A percentile compares a stretch with the other conserved stretches of the same genome.
phyloP scores from a whole-genome alignment of 352 stramenopile genomes.

The Pythium folliculosum region DNA sequence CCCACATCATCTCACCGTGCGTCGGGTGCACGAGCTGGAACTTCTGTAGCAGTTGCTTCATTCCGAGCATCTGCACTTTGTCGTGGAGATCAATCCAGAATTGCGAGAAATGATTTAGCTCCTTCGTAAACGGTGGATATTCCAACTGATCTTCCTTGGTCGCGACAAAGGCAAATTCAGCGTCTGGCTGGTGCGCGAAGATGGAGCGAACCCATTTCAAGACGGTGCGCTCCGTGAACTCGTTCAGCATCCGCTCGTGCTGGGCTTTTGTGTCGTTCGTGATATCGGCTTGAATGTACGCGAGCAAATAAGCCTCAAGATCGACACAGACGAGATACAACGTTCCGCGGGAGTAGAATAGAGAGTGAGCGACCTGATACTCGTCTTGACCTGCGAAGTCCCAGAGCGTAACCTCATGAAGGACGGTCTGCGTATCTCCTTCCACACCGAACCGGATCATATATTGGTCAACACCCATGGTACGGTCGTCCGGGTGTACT shows the following conservation, averaged over 20 bases:
- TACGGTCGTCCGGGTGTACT: neutral
- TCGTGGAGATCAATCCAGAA: slow-evolving; percentile 1
- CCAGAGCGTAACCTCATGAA: slow-evolving; percentile 15
- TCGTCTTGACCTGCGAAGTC: slow-evolving; percentile 20
- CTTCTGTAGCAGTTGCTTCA: slow-evolving; percentile 26
- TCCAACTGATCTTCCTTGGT: slow-evolving; percentile 17
- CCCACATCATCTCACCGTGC: slow-evolving; percentile 3
- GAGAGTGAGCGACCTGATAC: slow-evolving; percentile 19
- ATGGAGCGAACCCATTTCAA: slow-evolving; percentile 16
- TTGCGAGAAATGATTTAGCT: neutral
- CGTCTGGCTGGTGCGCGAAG: slow-evolving; percentile 11
- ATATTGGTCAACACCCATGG: neutral
- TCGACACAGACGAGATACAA: slow-evolving; percentile 22
- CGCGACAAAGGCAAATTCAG: slow-evolving; percentile 24
- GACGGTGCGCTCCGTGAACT: slow-evolving; percentile 5
- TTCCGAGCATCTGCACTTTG: slow-evolving; percentile 4
- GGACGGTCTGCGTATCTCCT: neutral
- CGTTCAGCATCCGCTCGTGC: neutral
- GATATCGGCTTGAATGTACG: neutral
- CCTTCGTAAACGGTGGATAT: no score
- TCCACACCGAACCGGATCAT: neutral
- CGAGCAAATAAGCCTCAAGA: slow-evolving; percentile 2
- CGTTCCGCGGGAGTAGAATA: slow-evolving; percentile 20
- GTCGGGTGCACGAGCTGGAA: slow-evolving; percentile 18
- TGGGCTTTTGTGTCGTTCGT: neutral